These are phyloP conservation scores for Sugiyamaella grinbergsii DNA, from an alignment of 1,139 yeast species.

Conservation along the genomic window DNA sequence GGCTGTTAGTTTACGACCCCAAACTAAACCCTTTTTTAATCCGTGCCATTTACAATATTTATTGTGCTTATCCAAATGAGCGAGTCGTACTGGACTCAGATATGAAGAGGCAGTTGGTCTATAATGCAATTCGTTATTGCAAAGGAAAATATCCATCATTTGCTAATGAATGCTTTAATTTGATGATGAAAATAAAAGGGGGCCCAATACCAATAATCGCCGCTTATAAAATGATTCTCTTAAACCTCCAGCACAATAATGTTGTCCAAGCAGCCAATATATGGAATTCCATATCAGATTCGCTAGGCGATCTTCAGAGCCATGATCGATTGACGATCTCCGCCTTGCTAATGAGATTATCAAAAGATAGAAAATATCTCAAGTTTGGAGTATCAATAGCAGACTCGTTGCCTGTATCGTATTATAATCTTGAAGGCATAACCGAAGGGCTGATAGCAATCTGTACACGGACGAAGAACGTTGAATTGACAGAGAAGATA, in stretches of 20 bases:
- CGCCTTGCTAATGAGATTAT: constrained; percentile 31
- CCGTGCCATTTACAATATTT: constrained; percentile 26
- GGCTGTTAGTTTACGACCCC: constrained; percentile 28
- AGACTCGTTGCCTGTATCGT: constrained; percentile 34
- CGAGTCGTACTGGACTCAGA: constrained; percentile 13
- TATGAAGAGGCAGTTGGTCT: constrained; percentile 26
- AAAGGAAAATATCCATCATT: constrained; percentile 27
- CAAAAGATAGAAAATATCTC: constrained; percentile 28
- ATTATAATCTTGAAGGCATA: constrained; percentile 31
- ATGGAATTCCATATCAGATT: constrained; percentile 24
- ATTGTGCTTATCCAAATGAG: constrained; percentile 17
- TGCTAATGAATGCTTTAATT: constrained; percentile 32
- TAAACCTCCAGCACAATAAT: constrained; percentile 26
- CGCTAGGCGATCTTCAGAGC: constrained; percentile 18
- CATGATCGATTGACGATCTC: constrained; percentile 27
- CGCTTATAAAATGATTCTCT: constrained; percentile 26
- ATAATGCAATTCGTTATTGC: constrained; percentile 25
- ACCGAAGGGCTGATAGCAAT: constrained; percentile 34
- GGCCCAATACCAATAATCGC: constrained; percentile 28
- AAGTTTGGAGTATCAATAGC: constrained; percentile 34
- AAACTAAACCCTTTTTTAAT: constrained; percentile 22
- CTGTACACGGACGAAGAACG: constrained; percentile 32
- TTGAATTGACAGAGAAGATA: constrained; percentile 31
- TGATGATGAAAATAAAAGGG: constrained; percentile 25
- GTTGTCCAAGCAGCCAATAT: constrained; percentile 26